phyloP scores from a whole-genome alignment of 2,329 filamentous ascomycete species.

The Plectosphaerella sp. region DNA sequence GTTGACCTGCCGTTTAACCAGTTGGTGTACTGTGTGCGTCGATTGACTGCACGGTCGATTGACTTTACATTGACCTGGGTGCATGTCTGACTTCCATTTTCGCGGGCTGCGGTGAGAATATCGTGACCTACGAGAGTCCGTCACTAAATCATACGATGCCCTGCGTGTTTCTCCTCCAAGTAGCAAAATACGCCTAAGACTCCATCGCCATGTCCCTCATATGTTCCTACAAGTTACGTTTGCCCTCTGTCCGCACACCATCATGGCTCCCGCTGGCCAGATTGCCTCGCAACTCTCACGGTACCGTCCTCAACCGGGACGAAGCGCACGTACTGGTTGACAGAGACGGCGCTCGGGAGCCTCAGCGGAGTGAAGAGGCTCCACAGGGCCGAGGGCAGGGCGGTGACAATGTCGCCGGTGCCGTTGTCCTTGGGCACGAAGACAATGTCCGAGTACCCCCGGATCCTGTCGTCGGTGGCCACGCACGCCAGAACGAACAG shows the following conservation, averaged over 20 bases:
- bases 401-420: slow-evolving; percentile 7
- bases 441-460: slow-evolving; percentile 9
- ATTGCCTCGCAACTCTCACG: slow-evolving; percentile 6
- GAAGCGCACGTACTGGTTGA: slow-evolving; percentile 12
- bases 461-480: slow-evolving; percentile 7
- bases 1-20: too few species aligned
- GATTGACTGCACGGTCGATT: too few species aligned
- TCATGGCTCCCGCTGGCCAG: not conserved
- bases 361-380: slow-evolving; percentile 6
- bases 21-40: too few species aligned
- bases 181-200: too few species aligned
- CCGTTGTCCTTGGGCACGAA: slow-evolving; percentile 8
- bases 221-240: too few species aligned
- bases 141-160: too few species aligned
- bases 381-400: slow-evolving; percentile 9
- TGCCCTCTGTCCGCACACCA: not conserved
- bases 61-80: too few species aligned
- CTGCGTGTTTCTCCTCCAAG: too few species aligned
- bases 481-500: slow-evolving; percentile 11
- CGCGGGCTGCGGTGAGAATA: too few species aligned
- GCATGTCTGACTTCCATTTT: too few species aligned
- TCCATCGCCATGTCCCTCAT: too few species aligned
- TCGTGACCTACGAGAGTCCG: too few species aligned
- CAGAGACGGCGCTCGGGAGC: slow-evolving; percentile 9
- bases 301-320: slow-evolving; percentile 10